Base-by-base conservation (phyloP, 495 filamentous ascomycete species). In the Cairneyella variabilis region DNA sequence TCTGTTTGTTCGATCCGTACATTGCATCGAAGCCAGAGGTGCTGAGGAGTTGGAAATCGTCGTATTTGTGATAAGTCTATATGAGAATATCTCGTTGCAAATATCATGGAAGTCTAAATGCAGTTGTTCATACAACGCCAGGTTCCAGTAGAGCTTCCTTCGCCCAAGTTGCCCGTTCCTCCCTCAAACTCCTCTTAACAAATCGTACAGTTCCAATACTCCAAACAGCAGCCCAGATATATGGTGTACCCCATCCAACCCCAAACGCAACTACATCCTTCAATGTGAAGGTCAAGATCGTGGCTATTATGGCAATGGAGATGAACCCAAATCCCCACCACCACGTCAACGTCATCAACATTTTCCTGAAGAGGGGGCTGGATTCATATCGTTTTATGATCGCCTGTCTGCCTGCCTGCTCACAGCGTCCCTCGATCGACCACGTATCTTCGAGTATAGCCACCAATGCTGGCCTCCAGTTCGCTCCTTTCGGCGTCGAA, bases 321-420 rank as follows among this genome's bases (percentile, higher is more conserved):
- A 54, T 25, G 12, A 45, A 27, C 1, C 40, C 41, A 23, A 54
- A 16, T 21, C 51, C 51, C 40, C 51, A 54, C n/a, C 45, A 25
- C 51, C 51, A 47, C 1, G 27, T 46, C n/a, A 54, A 21, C 23
- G 30, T 14, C 32, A 46, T 10, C 12, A 54, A 17, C 41, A 54
- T 54, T 3, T 17, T 40, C 28, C 51, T 14, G 18, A 54, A 54
- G 11, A 18, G n/a, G 22, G 40, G 26, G 37, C 27, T 46, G 12
- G 40, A n/a, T 36, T 54, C 51, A 16, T 46, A 54, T 54, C 51
- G 18, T 27, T 54, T 54, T 18, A 54, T 54, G 16, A 54, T 27
- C 5, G 40, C 20, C 11, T 36, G 18, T 27, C 51, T 9, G 27
- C 14, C n/a, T 25, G 40, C 42, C 27, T 36, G 25, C 17, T 46